Conservation (phyloP, 2,329 filamentous ascomycete genomes). For the Colletotrichum endophyticum region DNA sequence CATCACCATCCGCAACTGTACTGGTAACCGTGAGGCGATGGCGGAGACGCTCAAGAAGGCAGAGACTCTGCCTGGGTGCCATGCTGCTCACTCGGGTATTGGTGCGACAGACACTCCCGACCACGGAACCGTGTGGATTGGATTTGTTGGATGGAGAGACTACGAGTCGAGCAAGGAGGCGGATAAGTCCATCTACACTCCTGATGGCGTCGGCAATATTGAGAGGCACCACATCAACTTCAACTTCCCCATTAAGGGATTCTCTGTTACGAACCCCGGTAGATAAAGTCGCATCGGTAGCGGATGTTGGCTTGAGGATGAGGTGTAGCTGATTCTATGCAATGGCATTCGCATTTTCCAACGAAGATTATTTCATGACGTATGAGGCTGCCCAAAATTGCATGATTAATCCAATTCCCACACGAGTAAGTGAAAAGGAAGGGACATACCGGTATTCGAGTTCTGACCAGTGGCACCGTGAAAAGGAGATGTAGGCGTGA, state of each 20-base stretch:
- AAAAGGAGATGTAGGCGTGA: too few relatives aligned
- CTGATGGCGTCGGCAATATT: neutral
- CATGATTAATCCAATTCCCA: rapidly evolving
- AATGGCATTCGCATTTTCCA: neutral
- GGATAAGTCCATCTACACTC: conserved; percentile 1
- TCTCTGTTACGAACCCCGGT: conserved; percentile 14
- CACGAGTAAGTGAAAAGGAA: neutral
- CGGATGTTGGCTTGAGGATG: neutral
- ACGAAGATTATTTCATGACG: rapidly evolving
- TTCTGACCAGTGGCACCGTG: too few relatives aligned
- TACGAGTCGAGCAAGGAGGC: conserved; percentile 10
- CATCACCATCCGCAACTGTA: neutral
- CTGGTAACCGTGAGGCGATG: neutral
- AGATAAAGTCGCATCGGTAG: neutral
- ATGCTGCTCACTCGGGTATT: neutral
- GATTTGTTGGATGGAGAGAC: conserved; percentile 1
- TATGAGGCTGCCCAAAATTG: neutral
- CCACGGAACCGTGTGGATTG: conserved; percentile 10
- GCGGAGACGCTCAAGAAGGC: neutral
- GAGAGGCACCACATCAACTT: conserved; percentile 16
- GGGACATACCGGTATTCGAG: too few relatives aligned
- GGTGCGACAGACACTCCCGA: neutral
- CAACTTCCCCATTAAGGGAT: conserved; percentile 18
- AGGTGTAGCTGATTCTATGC: neutral
- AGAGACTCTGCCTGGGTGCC: neutral